phyloP scores from a whole-genome alignment of 2,329 filamentous ascomycete genomes.

The Beauveria scarabaeidicola region DNA sequence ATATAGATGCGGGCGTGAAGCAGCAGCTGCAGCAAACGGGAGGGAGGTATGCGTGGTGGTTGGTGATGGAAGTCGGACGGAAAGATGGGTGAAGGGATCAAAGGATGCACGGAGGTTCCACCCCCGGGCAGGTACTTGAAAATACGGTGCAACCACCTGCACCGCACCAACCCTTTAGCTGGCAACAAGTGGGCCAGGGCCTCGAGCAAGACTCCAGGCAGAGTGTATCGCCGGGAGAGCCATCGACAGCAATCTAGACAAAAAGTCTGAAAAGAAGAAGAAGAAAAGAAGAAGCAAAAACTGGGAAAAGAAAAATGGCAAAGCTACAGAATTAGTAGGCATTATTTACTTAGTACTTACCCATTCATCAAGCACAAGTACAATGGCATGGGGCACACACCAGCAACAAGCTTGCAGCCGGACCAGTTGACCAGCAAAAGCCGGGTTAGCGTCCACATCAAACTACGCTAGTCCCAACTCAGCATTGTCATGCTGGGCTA shows the following conservation, averaged over 20 bases:
- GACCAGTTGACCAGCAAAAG: background rate
- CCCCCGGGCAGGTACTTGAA: constrained; percentile 7
- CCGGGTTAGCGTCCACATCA: background rate
- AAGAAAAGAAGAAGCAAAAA: too few species aligned
- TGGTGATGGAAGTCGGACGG: background rate
- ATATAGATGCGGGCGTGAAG: background rate
- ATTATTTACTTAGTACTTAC: too few species aligned
- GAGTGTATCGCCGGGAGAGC: too few species aligned
- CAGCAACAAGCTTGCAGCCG: background rate
- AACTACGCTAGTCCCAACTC: constrained; percentile 8
- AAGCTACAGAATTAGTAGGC: too few species aligned
- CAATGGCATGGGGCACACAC: too few species aligned
- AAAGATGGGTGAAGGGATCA: constrained; percentile 9
- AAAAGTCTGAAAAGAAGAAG: too few species aligned
- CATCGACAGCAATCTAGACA: too few species aligned
- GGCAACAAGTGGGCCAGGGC: background rate
- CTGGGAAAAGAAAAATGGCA: too few species aligned
- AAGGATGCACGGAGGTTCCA: constrained; percentile 8
- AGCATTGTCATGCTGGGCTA: background rate
- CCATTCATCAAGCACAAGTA: too few species aligned
- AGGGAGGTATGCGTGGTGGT: background rate
- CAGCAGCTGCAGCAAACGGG: background rate
- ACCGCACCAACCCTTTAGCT: background rate
- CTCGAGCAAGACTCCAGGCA: background rate
- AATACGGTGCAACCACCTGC: background rate